Evolutionary conservation across 345 rosid species (phyloP), one percentile per base, ranked within the genome.

Genomic region (Eucalyptus urophylla): DNA sequence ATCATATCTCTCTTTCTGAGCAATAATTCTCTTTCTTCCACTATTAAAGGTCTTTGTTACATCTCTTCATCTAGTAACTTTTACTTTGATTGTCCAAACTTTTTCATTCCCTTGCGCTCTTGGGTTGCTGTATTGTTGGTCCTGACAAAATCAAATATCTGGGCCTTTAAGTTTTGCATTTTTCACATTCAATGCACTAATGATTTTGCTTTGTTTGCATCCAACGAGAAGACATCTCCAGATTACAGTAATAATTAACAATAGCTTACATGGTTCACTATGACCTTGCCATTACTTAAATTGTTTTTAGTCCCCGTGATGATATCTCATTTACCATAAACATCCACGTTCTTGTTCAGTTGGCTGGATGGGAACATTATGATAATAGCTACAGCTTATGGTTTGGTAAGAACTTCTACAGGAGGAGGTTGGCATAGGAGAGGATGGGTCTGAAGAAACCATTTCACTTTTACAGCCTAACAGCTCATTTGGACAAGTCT

Each of bases 401-500:
- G 37, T 76, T 72, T 76, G 47, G 83, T 76, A 40, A 76, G 58
- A 56, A 27, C 51, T 87, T 89, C 80, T 89, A 91, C 92, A 96
- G 98, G 99, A 97, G 87, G 95, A 92, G 91, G 92, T 95, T 80
- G 94, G 92, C 47, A 92, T 93, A 56, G 94, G 92, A 15, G 97
- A 96, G 89, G 97, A 96, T 93, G 99, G 97, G 87, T 93, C 94
- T 86, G 99, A 95, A 92, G 98, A 95, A 89, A 95, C 93, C 47
- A 92, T 93, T 87, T 93, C 96, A 60, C 92, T 91, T 65, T 88
- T 97, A 89, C 91, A 90, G 43, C 96, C 96, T 87, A 91, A 96
- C 92, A 92, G 92, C 92, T 95, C 97, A 43, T 95, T 98, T 92
- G 99, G 99, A 89, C 96, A 96, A 90, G 92, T 96, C 86, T 98